These are phyloP conservation scores for Marasmius sp. DNA, from an alignment of 1,284 basidiomycete species.

Conservation along the genomic window DNA sequence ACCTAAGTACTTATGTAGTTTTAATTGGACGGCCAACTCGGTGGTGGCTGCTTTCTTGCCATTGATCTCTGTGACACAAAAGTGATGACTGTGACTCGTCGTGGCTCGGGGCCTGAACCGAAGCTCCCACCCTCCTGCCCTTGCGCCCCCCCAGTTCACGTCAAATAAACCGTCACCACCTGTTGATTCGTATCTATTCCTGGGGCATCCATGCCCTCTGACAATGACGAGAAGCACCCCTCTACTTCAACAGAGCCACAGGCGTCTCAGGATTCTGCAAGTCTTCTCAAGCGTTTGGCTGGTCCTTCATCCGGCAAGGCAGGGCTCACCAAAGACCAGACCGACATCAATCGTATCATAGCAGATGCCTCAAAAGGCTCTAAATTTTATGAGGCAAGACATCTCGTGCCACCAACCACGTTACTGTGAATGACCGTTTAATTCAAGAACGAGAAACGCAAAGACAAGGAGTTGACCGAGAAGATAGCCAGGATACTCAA, in stretches of 20 bases:
- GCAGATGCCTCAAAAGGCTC: constrained; percentile 82
- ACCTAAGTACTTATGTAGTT: no score
- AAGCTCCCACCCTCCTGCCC: no score
- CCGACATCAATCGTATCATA: constrained; percentile 77
- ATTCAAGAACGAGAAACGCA: constrained; percentile 76
- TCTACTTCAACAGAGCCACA: constrained; percentile 16
- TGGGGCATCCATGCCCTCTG: background rate
- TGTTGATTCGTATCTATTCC: background rate
- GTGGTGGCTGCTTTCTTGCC: no score
- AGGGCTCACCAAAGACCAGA: constrained; percentile 70
- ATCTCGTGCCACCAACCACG: background rate
- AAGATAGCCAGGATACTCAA: constrained; percentile 67
- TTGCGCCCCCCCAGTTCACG: background rate
- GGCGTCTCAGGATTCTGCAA: constrained; percentile 60
- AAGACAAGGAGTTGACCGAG: constrained; percentile 77
- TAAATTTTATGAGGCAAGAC: constrained; percentile 75
- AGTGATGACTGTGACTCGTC: no score
- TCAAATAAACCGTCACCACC: background rate
- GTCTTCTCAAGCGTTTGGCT: constrained; percentile 70
- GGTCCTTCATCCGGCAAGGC: constrained; percentile 53
- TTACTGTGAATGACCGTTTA: background rate
- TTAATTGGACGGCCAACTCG: no score
- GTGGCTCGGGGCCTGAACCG: no score
- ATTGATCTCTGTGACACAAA: no score
- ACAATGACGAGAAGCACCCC: background rate